Conservation (phyloP, 805 yeast species). For the Limtongia smithiae region DNA sequence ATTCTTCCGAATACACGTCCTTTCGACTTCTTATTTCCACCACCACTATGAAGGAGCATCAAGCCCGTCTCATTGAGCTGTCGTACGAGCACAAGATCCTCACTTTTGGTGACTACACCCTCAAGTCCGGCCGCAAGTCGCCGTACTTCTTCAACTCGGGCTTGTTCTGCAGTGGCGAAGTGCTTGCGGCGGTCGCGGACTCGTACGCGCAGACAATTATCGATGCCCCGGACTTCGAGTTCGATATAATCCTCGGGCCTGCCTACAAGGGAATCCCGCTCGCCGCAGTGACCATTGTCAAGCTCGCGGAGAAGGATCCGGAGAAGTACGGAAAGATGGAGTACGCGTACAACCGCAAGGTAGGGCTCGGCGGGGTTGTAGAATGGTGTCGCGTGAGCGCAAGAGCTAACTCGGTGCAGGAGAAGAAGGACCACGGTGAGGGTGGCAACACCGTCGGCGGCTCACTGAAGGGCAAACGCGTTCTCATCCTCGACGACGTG, state of each 20-base stretch:
- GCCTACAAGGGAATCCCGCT: constrained; percentile 97
- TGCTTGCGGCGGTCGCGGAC: constrained; percentile 74
- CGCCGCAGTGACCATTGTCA: constrained; percentile 88
- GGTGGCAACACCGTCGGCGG: constrained; percentile 95
- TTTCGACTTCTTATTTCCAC: neutral
- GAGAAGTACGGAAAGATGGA: constrained; percentile 67
- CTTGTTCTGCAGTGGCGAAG: constrained; percentile 75
- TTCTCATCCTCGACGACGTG: constrained; percentile 90
- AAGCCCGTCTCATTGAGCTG: constrained; percentile 58
- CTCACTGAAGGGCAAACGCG: constrained; percentile 61
- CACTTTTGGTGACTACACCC: constrained; percentile 81
- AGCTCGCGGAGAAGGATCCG: constrained; percentile 78
- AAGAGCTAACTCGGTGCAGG: constrained; percentile 39
- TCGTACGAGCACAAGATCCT: constrained; percentile 81
- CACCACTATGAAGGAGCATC: constrained; percentile 26
- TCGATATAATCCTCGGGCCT: constrained; percentile 92
- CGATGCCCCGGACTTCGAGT: constrained; percentile 65
- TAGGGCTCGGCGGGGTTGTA: constrained; percentile 22
- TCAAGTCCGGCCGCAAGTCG: constrained; percentile 89
- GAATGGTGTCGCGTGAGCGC: neutral
- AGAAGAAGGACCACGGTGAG: constrained; percentile 96
- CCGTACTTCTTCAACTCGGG: constrained; percentile 96
- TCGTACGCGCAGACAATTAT: constrained; percentile 89
- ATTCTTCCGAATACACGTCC: too few relatives aligned
- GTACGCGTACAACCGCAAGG: constrained; percentile 91